phyloP scores from a whole-genome alignment of 352 stramenopile genomes.

The Globisporangium alternatum region DNA sequence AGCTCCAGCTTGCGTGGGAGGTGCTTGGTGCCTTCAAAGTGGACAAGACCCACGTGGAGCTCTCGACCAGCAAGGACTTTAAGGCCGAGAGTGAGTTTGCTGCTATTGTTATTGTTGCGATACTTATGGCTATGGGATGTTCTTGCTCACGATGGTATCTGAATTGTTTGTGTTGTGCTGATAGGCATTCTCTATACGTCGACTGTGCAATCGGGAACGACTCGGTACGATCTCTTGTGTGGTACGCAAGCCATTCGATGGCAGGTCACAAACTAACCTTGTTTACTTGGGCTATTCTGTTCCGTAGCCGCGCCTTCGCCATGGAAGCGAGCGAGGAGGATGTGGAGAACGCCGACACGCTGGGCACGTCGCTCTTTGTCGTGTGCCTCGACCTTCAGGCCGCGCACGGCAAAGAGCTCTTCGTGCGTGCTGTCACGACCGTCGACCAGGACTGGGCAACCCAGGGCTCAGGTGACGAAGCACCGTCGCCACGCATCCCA shows the following conservation, averaged over 20 bases:
- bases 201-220: conserved; percentile 39
- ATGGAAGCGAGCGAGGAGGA: conserved; percentile 33
- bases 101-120: not conserved
- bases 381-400: conserved; percentile 50
- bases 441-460: conserved; percentile 82
- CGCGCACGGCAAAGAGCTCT: conserved; percentile 34
- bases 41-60: conserved; percentile 67
- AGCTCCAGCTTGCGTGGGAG: conserved; percentile 75
- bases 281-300: not conserved
- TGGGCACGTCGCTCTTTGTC: conserved; percentile 68
- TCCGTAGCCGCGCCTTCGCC: conserved; percentile 52
- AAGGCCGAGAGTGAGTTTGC: conserved; percentile 21
- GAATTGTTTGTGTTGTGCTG: not conserved
- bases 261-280: not conserved
- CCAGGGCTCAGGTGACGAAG: conserved; percentile 44
- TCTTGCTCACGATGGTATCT: conserved; percentile 2
- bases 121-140: not conserved
- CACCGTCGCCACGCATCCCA: conserved; percentile 53
- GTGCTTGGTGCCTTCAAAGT: conserved; percentile 74
- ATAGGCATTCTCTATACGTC: conserved; percentile 51
- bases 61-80: conserved; percentile 55
- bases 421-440: conserved; percentile 56
- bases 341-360: conserved; percentile 40
- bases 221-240: conserved; percentile 24
- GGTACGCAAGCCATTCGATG: not conserved